Conservation (phyloP, 768 basidiomycete species). For the Cyclocybe cylindracea region DNA sequence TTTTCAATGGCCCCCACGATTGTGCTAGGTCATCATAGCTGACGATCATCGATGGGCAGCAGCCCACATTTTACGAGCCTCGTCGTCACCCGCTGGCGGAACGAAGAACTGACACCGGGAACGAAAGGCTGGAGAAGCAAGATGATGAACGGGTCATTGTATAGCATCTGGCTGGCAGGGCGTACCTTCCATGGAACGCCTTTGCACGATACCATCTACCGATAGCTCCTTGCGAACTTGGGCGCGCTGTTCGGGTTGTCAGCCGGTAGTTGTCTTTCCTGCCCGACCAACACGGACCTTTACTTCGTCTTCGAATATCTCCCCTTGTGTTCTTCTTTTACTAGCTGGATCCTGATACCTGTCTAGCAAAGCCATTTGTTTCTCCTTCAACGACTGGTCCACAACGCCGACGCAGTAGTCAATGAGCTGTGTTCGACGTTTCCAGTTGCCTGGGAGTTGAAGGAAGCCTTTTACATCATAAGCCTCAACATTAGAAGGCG, state of each 20-base stretch:
- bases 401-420: constrained; percentile 74
- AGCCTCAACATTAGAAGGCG: constrained; percentile 10
- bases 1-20: too few species aligned
- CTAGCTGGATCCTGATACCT: constrained; percentile 43
- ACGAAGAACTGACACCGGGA: constrained; percentile 80
- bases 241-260: constrained; percentile 45
- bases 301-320: constrained; percentile 65
- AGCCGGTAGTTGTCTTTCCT: not conserved
- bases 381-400: constrained; percentile 62
- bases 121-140: constrained; percentile 59
- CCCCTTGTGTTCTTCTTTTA: constrained; percentile 54
- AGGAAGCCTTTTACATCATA: constrained; percentile 16
- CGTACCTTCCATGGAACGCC: constrained; percentile 71
- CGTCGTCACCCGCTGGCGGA: constrained; percentile 60
- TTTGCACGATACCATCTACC: constrained; percentile 72
- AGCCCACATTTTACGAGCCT: constrained; percentile 42
- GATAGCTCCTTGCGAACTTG: constrained; percentile 76
- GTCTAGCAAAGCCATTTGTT: constrained; percentile 45
- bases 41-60: constrained; percentile 19
- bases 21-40: not conserved
- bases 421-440: constrained; percentile 69
- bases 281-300: constrained; percentile 47
- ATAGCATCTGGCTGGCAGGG: not conserved
- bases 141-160: not conserved
- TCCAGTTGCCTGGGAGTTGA: constrained; percentile 58